Evolutionary conservation across 1,139 yeast genomes (phyloP).

Genomic region (Yamadazyma oceani): DNA sequence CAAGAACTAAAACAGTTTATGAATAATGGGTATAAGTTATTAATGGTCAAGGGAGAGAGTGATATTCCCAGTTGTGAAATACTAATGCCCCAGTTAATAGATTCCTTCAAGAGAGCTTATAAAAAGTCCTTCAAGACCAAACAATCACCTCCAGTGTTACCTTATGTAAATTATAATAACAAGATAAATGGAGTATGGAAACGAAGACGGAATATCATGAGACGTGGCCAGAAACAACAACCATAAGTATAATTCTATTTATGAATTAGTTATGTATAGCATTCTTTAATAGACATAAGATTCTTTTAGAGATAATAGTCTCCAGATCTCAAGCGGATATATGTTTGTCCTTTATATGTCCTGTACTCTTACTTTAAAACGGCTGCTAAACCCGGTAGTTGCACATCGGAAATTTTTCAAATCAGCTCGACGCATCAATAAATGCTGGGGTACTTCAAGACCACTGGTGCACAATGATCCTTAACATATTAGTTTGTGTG

Average conservation of each 20-base stretch:
- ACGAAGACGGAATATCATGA: slow-evolving; percentile 60
- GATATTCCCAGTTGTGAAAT: slow-evolving; percentile 45
- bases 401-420: too few species aligned
- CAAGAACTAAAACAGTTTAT: slow-evolving; percentile 14
- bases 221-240: slow-evolving; percentile 41
- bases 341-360: too few species aligned
- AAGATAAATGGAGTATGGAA: slow-evolving; percentile 63
- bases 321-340: too few species aligned
- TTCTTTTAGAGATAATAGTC: too few species aligned
- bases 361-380: too few species aligned
- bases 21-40: slow-evolving; percentile 30
- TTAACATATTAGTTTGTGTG: background rate
- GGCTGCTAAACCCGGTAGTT: too few species aligned
- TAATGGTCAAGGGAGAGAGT: slow-evolving; percentile 66
- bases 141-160: slow-evolving; percentile 26
- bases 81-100: slow-evolving; percentile 24
- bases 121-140: slow-evolving; percentile 15
- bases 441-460: too few species aligned
- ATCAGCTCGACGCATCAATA: too few species aligned
- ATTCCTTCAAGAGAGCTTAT: slow-evolving; percentile 13
- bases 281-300: too few species aligned
- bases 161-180: slow-evolving; percentile 53
- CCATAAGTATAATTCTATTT: too few species aligned
- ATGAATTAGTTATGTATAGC: too few species aligned
- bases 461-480: background rate